These are phyloP conservation scores for Pichia membranifaciens DNA, from an alignment of 805 yeast species.

Conservation along the genomic window DNA sequence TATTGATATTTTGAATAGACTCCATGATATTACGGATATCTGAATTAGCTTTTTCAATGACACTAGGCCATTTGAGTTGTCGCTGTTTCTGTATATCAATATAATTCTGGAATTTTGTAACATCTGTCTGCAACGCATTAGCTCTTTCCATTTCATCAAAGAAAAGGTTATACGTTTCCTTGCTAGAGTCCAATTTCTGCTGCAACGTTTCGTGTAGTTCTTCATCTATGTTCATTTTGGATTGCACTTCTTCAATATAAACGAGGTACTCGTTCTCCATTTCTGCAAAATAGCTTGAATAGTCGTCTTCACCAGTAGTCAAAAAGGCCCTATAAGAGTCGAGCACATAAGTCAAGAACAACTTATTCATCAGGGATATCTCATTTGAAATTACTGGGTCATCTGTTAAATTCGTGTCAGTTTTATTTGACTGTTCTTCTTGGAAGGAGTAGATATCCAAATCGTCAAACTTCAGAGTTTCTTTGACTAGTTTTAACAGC, in stretches of 20 bases:
- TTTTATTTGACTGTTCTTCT: conserved; percentile 23
- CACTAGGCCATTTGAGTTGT: conserved; percentile 56
- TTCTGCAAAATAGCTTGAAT: conserved; percentile 45
- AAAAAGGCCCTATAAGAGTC: conserved; percentile 65
- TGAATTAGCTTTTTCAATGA: conserved; percentile 47
- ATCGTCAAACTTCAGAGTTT: conserved; percentile 35
- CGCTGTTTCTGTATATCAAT: conserved; percentile 61
- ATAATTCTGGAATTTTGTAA: conserved; percentile 64
- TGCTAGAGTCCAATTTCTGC: conserved; percentile 35
- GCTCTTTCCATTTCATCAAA: conserved; percentile 51
- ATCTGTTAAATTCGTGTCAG: conserved; percentile 4
- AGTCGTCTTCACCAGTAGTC: conserved; percentile 54
- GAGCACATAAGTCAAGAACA: conserved; percentile 46
- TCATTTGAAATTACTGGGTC: conserved; percentile 24
- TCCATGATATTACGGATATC: conserved; percentile 47
- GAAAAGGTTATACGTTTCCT: conserved; percentile 41
- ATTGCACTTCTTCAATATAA: conserved; percentile 43
- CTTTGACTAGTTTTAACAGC: conserved; percentile 54
- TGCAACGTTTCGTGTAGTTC: conserved; percentile 37
- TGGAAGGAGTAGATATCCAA: conserved; percentile 27
- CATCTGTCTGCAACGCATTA: conserved; percentile 63
- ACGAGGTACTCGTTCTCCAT: conserved; percentile 51
- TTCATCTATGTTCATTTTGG: conserved; percentile 39
- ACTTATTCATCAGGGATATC: conserved; percentile 24
- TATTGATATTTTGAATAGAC: conserved; percentile 34